These are phyloP conservation scores for Epithemia pelagica DNA, from an alignment of 108 stramenopile species.

Conservation along the genomic window DNA sequence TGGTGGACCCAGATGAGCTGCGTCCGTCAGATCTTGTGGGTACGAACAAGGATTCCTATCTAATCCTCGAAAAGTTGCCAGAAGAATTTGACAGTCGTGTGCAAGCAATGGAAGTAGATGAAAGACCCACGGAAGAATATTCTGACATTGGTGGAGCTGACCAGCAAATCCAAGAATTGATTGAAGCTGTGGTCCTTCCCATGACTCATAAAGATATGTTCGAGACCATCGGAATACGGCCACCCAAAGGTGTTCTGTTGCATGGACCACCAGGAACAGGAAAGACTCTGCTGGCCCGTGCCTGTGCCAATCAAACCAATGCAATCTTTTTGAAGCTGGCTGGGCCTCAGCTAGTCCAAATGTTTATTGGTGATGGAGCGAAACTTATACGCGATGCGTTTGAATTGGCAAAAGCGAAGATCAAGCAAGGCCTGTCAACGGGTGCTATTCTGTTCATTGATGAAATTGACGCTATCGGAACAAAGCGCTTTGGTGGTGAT, in stretches of 20 bases:
- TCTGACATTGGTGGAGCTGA: conserved; percentile 96
- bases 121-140: conserved; percentile 97
- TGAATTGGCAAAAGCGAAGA: conserved; percentile 95
- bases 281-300: conserved; percentile 97
- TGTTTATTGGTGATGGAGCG: conserved; percentile 99
- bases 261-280: conserved; percentile 98
- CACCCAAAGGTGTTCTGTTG: conserved; percentile 97
- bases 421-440: conserved; percentile 56
- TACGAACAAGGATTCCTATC: conserved; percentile 99
- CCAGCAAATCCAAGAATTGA: conserved; percentile 99
- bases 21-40: conserved; percentile 97
- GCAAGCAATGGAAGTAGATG: conserved; percentile 99
- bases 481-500: conserved; percentile 98
- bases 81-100: conserved; percentile 98
- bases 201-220: conserved; percentile 99
- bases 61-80: conserved; percentile 98
- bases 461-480: conserved; percentile 98
- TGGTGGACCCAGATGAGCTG: conserved; percentile 94
- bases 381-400: conserved; percentile 99
- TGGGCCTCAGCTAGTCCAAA: conserved; percentile 98
- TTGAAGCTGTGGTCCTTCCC: conserved; percentile 98
- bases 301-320: conserved; percentile 99
- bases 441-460: conserved; percentile 94
- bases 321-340: conserved; percentile 98
- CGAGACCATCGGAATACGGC: conserved; percentile 95